Percentiles rank a stretch among this genome's conserved stretches.
Evolutionary conservation across 2,329 filamentous ascomycete species (phyloP).

Genomic region (Scytalidium sp.): DNA sequence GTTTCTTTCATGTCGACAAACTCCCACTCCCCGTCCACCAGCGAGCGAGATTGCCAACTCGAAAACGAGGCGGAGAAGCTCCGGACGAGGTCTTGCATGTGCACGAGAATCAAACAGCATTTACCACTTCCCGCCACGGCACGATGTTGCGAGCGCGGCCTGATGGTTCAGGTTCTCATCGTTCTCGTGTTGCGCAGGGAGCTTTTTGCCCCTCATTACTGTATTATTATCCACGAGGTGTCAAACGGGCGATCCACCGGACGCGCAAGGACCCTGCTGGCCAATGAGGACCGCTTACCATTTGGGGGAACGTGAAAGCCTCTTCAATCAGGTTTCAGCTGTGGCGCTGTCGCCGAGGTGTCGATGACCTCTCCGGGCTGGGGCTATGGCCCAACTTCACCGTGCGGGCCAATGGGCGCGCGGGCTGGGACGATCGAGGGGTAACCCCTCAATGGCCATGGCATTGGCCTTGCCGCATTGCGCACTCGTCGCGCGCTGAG

Average conservation of each 20-base stretch:
- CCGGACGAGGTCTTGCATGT: not conserved
- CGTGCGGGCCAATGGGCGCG: not conserved
- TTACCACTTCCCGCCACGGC: too few relatives aligned
- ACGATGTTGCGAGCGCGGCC: too few relatives aligned
- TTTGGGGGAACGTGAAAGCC: not conserved
- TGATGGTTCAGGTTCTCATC: too few relatives aligned
- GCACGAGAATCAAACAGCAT: too few relatives aligned
- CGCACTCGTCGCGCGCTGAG: not conserved
- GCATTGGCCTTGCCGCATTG: not conserved
- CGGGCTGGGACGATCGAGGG: not conserved
- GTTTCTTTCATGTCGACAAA: too few relatives aligned
- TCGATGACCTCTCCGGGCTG: not conserved
- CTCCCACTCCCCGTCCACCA: too few relatives aligned
- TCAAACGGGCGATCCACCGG: not conserved
- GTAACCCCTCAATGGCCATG: slow-evolving; percentile 4
- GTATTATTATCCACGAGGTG: not conserved
- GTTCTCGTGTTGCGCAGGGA: not conserved
- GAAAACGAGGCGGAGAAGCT: not conserved
- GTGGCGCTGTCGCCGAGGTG: not conserved
- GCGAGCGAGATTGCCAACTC: too few relatives aligned
- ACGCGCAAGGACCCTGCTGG: not conserved
- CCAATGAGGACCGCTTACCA: not conserved
- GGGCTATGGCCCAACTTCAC: not conserved
- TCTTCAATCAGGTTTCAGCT: slow-evolving; percentile 5
- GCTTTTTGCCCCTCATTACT: not conserved